phyloP scores from a whole-genome alignment of 2,329 filamentous ascomycete genomes.

The Alternaria panax region DNA sequence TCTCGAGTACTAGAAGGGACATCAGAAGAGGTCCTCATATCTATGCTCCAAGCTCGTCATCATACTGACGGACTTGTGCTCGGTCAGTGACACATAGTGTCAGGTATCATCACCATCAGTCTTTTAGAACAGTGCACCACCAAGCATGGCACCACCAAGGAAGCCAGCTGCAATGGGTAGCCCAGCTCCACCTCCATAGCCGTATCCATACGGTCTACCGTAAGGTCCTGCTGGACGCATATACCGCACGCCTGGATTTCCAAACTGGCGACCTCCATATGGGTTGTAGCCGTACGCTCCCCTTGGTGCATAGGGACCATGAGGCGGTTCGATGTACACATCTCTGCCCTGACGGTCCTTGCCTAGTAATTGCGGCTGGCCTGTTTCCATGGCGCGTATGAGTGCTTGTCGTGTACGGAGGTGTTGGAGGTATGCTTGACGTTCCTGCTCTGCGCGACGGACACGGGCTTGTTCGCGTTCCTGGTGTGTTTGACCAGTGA shows the following conservation, averaged over 20 bases:
- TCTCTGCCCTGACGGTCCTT: constrained; percentile 62
- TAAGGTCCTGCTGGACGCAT: constrained; percentile 60
- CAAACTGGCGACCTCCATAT: constrained; percentile 56
- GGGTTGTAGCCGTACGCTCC: constrained; percentile 56
- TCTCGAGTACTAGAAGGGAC: neutral
- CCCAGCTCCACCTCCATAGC: constrained; percentile 50
- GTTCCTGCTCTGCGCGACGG: constrained; percentile 60
- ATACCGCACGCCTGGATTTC: constrained; percentile 58
- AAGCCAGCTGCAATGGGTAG: constrained; percentile 46
- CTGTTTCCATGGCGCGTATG: constrained; percentile 60
- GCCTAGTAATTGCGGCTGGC: constrained; percentile 63
- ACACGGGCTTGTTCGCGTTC: constrained; percentile 59
- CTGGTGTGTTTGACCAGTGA: constrained; percentile 64
- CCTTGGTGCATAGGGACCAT: constrained; percentile 34
- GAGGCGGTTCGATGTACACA: constrained; percentile 66
- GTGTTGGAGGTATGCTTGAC: constrained; percentile 61
- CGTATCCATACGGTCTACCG: constrained; percentile 46
- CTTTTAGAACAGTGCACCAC: constrained; percentile 37
- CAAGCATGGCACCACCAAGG: constrained; percentile 45
- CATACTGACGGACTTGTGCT: neutral
- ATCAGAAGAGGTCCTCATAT: neutral
- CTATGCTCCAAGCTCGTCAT: neutral
- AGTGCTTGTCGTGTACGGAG: constrained; percentile 60
- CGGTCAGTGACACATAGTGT: neutral
- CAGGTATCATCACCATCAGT: neutral